A percentile compares a stretch with the other conserved stretches of the same genome.
These are phyloP conservation scores for Rhizopogon rudus DNA, from an alignment of 768 basidiomycete genomes.

Conservation along the genomic window DNA sequence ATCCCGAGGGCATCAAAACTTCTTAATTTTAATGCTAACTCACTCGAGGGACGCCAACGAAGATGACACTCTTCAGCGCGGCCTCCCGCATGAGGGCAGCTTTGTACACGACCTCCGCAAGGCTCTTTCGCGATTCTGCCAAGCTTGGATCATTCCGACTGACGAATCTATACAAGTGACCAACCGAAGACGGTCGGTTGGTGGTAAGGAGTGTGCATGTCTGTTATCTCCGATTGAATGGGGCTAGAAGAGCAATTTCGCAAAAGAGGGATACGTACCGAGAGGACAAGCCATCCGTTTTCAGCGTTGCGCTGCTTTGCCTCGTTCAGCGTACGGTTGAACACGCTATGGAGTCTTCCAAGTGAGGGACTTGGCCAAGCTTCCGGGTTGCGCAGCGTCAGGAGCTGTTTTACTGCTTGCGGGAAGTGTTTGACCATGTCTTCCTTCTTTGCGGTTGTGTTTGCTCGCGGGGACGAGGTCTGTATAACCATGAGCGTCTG, in stretches of 20 bases:
- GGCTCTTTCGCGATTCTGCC: conserved; percentile 34
- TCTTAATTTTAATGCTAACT: conserved; percentile 21
- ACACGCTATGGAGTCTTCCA: conserved; percentile 46
- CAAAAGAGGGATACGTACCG: conserved; percentile 42
- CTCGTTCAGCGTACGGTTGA: conserved; percentile 59
- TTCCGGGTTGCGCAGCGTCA: conserved; percentile 63
- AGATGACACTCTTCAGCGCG: conserved; percentile 84
- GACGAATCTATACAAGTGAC: conserved; percentile 77
- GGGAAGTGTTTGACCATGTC: conserved; percentile 47
- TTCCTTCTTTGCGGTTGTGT: not conserved
- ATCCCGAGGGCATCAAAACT: conserved; percentile 1
- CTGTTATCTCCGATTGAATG: conserved; percentile 38
- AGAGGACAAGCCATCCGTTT: conserved; percentile 77
- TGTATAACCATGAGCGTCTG: not conserved
- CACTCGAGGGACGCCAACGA: conserved; percentile 83
- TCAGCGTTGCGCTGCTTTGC: conserved; percentile 61
- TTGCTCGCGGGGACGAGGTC: not conserved
- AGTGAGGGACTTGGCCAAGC: conserved; percentile 53
- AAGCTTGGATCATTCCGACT: conserved; percentile 43
- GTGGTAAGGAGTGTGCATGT: conserved; percentile 80
- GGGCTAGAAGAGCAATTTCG: conserved; percentile 16
- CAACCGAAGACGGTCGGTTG: conserved; percentile 76
- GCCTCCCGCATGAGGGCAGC: conserved; percentile 88
- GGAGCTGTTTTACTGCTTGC: conserved; percentile 63
- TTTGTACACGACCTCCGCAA: conserved; percentile 58